Base-by-base conservation (phyloP, 2,329 filamentous ascomycete species). In the Stenocarpella maydis region DNA sequence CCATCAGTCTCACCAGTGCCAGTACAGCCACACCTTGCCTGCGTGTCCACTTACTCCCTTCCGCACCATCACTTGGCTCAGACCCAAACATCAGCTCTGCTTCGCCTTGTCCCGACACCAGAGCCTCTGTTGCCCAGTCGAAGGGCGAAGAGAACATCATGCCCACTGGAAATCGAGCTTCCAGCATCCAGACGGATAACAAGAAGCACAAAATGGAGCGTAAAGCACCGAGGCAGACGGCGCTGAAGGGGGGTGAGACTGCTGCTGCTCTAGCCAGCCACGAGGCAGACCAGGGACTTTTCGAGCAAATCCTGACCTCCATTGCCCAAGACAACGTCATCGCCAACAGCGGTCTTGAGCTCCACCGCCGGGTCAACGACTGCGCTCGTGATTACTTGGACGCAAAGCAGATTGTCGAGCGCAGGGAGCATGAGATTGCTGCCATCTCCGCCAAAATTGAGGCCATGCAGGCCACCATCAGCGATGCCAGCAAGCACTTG, bases 391-490 rank as follows among this genome's bases (percentile, higher is more conserved):
- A 65, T 12, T 24, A 28, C 34, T 15, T 65, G 8, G 50, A 65
- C 39, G 49, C 67, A 14, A 47, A 65, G 19, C 26, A 58, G 67
- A 21, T 31, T 24, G 45, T 58, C 15, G 26, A 69, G 41, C 26
- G 21, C 15, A 47, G 47, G n/a, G 67, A 63, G 9, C 28, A 47
- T 2, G 67, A 69, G 49, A 69, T 65, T 39, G 67, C 67, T 24
- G 49, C 21, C 17, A 45, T 69, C 28, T 47, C 21, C 41, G 21
- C 50, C 10, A 64, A 49, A 24, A 43, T 67, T 14, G 53, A 67
- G 41, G 12, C 19, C 28, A 39, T 63, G 34, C 37, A 54, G 45
- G 45, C 24, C 14, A 64, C 24, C n/a, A 54, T 64, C 12, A 34
- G 54, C 9, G 26, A 68, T 4, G 58, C 58, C 37, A 19, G 15